Conservation (phyloP, 176 grass and related monocot genomes). For the Miscanthus lutarioriparius region DNA sequence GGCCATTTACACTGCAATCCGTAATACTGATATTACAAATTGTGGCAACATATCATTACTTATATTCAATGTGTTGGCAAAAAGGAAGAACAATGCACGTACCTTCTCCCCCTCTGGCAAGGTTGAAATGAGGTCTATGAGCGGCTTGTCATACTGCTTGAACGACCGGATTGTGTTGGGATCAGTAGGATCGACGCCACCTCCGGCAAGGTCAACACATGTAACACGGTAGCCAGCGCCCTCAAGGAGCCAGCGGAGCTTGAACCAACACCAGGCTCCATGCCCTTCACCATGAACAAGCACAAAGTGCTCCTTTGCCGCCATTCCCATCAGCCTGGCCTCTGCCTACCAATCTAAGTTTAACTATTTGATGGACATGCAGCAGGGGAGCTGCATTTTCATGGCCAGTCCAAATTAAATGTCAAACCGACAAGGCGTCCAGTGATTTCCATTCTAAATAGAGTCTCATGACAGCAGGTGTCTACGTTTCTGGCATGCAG, state of each 20-base stretch:
- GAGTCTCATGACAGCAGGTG: not conserved
- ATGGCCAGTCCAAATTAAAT: not conserved
- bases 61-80: not conserved
- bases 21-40: not conserved
- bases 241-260: constrained; percentile 57
- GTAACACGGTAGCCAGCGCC: constrained; percentile 48
- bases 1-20: not conserved
- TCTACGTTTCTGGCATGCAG: constrained; percentile 23
- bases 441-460: constrained; percentile 14
- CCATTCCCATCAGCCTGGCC: not conserved
- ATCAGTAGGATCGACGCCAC: constrained; percentile 46
- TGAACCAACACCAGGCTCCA: constrained; percentile 79
- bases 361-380: constrained; percentile 16
- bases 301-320: constrained; percentile 32
- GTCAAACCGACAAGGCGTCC: constrained; percentile 17
- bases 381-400: constrained; percentile 6
- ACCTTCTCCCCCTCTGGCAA: constrained; percentile 49
- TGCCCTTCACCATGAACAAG: constrained; percentile 73
- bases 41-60: not conserved
- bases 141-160: constrained; percentile 54
- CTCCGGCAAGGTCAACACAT: constrained; percentile 57
- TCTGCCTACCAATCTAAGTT: not conserved
- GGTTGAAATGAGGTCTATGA: constrained; percentile 44
- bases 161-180: constrained; percentile 44
- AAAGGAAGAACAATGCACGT: not conserved